Conservation (phyloP, 1,284 basidiomycete species). For the Cryptococcus sp. region DNA sequence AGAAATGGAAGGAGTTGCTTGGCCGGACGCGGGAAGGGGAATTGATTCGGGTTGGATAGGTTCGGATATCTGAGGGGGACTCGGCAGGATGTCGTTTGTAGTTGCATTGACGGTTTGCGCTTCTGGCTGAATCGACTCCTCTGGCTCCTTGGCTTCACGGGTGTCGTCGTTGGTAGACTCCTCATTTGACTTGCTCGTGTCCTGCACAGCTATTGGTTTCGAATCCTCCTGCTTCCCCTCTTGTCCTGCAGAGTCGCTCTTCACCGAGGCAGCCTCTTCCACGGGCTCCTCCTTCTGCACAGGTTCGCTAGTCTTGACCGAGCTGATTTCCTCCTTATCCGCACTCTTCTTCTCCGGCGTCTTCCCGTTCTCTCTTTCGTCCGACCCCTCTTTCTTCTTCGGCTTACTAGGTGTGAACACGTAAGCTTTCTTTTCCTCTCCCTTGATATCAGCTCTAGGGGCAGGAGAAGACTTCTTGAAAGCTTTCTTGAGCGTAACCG, state of each 20-base stretch:
- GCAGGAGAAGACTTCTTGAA: slow-evolving; percentile 34
- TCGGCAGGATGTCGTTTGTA: too few relatives aligned
- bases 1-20: slow-evolving; percentile 25
- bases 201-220: background rate
- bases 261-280: background rate
- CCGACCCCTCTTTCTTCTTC: slow-evolving; percentile 10
- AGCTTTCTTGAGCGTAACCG: slow-evolving; percentile 38
- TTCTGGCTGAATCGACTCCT: background rate
- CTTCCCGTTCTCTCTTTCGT: background rate
- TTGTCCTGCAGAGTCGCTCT: background rate
- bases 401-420: slow-evolving; percentile 26
- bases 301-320: background rate
- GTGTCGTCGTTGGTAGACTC: background rate
- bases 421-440: slow-evolving; percentile 12
- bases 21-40: slow-evolving; percentile 32
- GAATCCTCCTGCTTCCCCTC: background rate
- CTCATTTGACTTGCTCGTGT: background rate
- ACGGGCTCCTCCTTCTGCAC: slow-evolving; percentile 1
- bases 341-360: slow-evolving; percentile 2
- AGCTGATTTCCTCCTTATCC: slow-evolving; percentile 6
- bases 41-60: slow-evolving; percentile 9
- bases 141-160: background rate
- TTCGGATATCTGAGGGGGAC: too few relatives aligned
- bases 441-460: slow-evolving; percentile 1
- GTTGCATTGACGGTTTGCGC: slow-evolving; percentile 1